phyloP scores from a whole-genome alignment of 2,329 filamentous ascomycete species.

The Colletotrichum zoysiae region DNA sequence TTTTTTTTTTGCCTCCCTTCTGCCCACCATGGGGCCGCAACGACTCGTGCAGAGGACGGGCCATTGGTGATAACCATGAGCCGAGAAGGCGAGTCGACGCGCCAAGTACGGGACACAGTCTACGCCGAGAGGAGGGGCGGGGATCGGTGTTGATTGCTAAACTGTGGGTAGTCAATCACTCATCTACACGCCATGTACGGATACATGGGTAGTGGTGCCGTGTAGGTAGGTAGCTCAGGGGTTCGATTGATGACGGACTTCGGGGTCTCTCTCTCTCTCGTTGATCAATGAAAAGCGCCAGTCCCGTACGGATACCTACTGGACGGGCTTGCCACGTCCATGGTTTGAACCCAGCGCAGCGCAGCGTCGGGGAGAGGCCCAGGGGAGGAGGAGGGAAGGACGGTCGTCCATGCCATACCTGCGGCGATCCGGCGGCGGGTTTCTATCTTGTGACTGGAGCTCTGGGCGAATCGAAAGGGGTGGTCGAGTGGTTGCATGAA shows the following conservation, averaged over 20 bases:
- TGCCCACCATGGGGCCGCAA: not conserved
- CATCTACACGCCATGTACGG: not conserved
- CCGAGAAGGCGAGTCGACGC: not conserved
- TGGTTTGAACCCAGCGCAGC: not conserved
- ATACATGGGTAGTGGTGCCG: not conserved
- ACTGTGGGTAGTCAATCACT: constrained; percentile 12
- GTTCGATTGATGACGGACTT: constrained; percentile 18
- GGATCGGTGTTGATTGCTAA: constrained; percentile 14
- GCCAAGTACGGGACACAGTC: constrained; percentile 7
- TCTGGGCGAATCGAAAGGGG: constrained; percentile 30
- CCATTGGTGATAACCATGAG: not conserved
- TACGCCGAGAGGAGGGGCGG: not conserved
- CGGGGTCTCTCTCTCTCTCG: not conserved
- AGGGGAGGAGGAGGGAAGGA: too few species aligned
- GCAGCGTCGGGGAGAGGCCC: constrained; percentile 1
- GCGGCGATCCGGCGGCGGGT: constrained; percentile 23
- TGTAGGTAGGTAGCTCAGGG: constrained; percentile 38
- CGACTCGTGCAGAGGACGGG: not conserved
- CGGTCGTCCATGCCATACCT: constrained; percentile 31
- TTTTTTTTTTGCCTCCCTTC: not conserved
- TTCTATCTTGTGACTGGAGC: constrained; percentile 8
- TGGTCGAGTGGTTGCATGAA: constrained; percentile 21
- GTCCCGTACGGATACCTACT: not conserved
- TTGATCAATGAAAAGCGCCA: not conserved
- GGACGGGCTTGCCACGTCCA: not conserved